phyloP scores from a whole-genome alignment of 306 rosid species.

The Lotus japonicus region DNA sequence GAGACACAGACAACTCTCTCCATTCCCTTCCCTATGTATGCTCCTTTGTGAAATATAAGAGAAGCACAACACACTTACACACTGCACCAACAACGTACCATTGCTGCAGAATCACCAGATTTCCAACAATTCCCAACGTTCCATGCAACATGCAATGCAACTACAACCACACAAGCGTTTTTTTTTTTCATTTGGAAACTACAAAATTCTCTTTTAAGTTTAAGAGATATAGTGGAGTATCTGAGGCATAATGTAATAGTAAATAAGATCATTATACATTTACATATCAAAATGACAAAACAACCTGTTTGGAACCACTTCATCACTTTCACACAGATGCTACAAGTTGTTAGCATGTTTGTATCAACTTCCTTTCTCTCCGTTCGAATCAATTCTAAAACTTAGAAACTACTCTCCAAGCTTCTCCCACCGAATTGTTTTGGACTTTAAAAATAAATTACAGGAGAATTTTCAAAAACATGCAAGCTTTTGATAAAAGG shows the following conservation, averaged over 20 bases:
- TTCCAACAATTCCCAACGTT: background rate
- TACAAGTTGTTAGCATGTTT: no score
- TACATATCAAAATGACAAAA: no score
- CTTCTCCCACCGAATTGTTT: no score
- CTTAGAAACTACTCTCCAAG: no score
- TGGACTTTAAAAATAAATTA: no score
- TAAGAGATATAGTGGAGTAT: background rate
- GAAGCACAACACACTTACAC: background rate
- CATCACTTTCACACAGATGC: no score
- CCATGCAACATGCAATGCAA: constrained; percentile 17
- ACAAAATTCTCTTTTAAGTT: background rate
- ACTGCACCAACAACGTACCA: background rate
- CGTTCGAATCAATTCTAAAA: no score
- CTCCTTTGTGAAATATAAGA: background rate
- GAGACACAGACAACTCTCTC: constrained; percentile 5
- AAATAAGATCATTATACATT: no score
- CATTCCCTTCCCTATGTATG: background rate
- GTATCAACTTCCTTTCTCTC: no score
- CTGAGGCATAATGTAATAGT: background rate
- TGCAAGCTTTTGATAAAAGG: no score
- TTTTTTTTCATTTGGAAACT: constrained; percentile 4
- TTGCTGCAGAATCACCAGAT: background rate
- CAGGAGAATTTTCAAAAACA: no score
- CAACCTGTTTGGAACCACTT: no score
- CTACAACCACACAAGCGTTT: constrained; percentile 10